phyloP scores from a whole-genome alignment of 306 rosid species.

The Notholithocarpus densiflorus region DNA sequence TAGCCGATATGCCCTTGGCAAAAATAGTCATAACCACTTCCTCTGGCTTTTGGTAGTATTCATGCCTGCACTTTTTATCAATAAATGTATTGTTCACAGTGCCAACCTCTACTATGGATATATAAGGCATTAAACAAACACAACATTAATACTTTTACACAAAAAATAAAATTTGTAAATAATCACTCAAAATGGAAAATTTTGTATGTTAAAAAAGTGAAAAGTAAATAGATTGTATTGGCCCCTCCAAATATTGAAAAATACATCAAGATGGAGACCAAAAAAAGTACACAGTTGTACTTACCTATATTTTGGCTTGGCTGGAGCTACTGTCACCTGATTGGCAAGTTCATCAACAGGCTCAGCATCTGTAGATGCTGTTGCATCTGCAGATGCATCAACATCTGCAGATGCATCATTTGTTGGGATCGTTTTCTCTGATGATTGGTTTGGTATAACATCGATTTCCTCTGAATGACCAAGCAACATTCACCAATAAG shows the following conservation, averaged over 20 bases:
- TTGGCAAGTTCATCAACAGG: conserved; percentile 28
- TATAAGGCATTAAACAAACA: neutral
- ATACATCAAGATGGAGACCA: no score
- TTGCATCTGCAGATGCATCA: conserved; percentile 26
- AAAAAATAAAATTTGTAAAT: neutral
- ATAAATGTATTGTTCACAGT: neutral
- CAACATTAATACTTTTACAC: neutral
- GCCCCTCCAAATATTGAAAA: no score
- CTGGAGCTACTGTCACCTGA: conserved; percentile 25
- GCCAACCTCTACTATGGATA: neutral
- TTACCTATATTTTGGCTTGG: conserved; percentile 77
- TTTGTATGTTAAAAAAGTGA: neutral
- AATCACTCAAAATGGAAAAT: neutral
- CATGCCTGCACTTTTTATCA: conserved; percentile 59
- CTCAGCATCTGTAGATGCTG: neutral
- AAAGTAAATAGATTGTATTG: neutral
- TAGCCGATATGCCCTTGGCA: conserved; percentile 67
- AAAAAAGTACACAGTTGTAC: no score
- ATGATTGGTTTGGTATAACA: conserved; percentile 15
- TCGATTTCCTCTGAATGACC: conserved; percentile 58
- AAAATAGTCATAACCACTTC: conserved; percentile 77
- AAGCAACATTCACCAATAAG: conserved; percentile 24
- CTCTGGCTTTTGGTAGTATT: conserved; percentile 69
- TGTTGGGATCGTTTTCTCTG: conserved; percentile 29
- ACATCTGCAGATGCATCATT: conserved; percentile 26